Base-by-base conservation (phyloP, 352 stramenopile species). In the Phytopythium boreale region DNA sequence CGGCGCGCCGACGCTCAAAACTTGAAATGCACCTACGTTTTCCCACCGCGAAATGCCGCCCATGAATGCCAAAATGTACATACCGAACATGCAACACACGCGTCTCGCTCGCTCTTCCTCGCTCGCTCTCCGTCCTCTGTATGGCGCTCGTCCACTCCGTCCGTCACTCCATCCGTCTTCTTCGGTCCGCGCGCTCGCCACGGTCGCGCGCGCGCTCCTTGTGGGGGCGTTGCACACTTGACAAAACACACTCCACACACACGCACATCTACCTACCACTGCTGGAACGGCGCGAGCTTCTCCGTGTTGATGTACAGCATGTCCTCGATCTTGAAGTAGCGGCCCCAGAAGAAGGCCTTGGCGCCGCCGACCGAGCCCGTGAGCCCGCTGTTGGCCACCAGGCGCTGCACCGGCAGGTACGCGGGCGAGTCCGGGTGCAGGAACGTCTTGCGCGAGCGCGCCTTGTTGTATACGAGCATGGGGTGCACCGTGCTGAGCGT, bases 391-490 rank as follows among this genome's bases (percentile, higher is more conserved):
- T 68, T 71, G 37, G 82, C 66, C 62, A 95, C 83, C 59, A 88
- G 61, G 49, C 72, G 70, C 67, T 88, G 77, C 65, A 93, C 82
- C 0, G 83, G 80, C 31, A 83, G 59, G 67, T 93, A 95, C 46
- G 84, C 85, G 0, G 83, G 82, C 56, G 86, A 93, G 62, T 91
- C 84, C 27, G 85, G 80, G 68, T 96, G 87, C 67, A 96, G 56
- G 55, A 96, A 96, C 47, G 87, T 94, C 79, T 94, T 96, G 60
- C 87, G 85, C 52, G 82, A 79, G 44, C 87, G 84, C 52, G 81
- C 73, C 75, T 94, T 96, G 75, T 96, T 96, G 74, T 96, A 96
- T 58, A 96, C 84, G 50, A 96, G 79, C 87, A 96, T 96, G 26
- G 87, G 85, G 63, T 90, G 74, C 26, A 84, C 82, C 44, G 73